Evolutionary conservation across 192 early-diverging fungal species (phyloP).

Genomic region (Gonapodya prolifera): DNA sequence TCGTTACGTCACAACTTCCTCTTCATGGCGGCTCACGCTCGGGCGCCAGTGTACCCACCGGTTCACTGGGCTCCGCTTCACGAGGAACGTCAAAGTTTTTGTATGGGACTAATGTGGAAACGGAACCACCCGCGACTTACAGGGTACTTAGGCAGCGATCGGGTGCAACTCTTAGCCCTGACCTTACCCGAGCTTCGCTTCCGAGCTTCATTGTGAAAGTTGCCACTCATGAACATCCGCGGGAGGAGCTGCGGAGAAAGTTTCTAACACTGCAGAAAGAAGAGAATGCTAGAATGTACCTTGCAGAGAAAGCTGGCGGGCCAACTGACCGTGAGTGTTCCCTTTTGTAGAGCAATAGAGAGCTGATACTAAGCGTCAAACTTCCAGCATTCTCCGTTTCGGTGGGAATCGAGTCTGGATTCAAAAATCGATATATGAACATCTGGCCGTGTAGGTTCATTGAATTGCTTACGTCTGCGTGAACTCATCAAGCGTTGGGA

Average conservation of each 20-base stretch:
- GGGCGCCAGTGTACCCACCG: background rate
- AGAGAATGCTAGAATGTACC: background rate
- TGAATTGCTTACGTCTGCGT: background rate
- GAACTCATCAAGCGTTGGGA: background rate
- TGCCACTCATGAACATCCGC: background rate
- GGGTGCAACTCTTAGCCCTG: background rate
- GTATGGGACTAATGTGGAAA: background rate
- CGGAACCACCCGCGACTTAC: background rate
- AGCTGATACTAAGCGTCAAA: background rate
- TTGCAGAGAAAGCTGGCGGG: background rate
- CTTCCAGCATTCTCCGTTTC: background rate
- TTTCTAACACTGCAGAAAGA: background rate
- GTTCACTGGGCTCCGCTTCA: background rate
- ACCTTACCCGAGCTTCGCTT: background rate
- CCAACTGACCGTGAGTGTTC: background rate
- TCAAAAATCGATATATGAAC: slow-evolving; percentile 2
- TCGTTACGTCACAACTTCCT: too few relatives aligned
- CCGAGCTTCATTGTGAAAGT: background rate
- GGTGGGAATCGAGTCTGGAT: background rate
- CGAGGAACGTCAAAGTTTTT: background rate
- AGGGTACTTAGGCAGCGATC: background rate
- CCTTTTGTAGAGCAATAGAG: background rate
- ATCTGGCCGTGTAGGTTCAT: background rate
- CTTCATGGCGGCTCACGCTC: too few relatives aligned
- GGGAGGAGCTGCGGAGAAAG: background rate